phyloP scores from a whole-genome alignment of 2,329 filamentous ascomycete genomes.

The Dactylella cylindrospora region DNA sequence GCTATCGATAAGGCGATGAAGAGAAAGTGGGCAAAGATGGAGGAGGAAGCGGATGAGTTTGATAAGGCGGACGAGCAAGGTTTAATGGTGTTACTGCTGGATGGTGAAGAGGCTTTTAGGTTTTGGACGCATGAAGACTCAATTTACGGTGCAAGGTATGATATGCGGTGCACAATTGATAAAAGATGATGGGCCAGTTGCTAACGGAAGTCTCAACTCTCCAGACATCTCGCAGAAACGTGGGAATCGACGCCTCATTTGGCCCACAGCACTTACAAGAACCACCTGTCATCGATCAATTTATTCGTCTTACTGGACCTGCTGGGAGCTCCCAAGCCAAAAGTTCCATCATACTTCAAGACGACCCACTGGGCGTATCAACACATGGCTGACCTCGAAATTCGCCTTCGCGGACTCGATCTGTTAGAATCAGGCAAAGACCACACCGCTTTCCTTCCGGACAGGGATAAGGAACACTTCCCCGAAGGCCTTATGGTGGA shows the following conservation, averaged over 20 bases:
- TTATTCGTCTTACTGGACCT: conserved; percentile 91
- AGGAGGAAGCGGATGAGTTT: conserved; percentile 53
- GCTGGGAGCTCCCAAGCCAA: conserved; percentile 69
- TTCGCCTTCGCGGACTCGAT: conserved; percentile 67
- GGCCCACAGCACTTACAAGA: conserved; percentile 72
- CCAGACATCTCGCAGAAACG: conserved; percentile 69
- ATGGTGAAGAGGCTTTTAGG: conserved; percentile 91
- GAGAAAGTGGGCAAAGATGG: conserved; percentile 76
- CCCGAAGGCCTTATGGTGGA: conserved; percentile 59
- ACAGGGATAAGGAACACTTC: conserved; percentile 59
- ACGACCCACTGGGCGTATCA: conserved; percentile 93
- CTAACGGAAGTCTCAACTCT: conserved; percentile 15
- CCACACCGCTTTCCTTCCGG: conserved; percentile 67
- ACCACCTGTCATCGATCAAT: conserved; percentile 73
- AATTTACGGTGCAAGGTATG: conserved; percentile 79
- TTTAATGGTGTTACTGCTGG: conserved; percentile 83
- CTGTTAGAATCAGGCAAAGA: conserved; percentile 58
- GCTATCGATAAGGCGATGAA: conserved; percentile 78
- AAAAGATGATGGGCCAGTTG: not conserved
- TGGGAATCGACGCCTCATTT: conserved; percentile 75
- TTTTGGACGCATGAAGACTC: conserved; percentile 79
- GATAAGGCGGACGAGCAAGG: conserved; percentile 73
- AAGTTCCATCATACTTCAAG: conserved; percentile 80
- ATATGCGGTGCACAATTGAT: not conserved
- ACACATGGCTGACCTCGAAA: conserved; percentile 71